These are phyloP conservation scores for Exsudoporus frostii DNA, from an alignment of 768 basidiomycete genomes.

Conservation along the genomic window DNA sequence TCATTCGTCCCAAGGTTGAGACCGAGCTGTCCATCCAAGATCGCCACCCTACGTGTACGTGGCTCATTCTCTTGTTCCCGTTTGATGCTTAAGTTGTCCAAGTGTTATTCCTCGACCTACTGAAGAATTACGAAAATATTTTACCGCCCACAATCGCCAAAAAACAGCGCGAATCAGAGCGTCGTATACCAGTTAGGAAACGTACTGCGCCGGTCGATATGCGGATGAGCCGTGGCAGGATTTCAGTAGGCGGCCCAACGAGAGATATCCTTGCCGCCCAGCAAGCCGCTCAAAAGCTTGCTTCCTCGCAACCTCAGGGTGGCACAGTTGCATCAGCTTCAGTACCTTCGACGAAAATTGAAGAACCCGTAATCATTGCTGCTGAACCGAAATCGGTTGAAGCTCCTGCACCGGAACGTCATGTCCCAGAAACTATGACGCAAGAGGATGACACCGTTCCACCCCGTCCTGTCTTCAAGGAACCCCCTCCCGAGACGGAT, in stretches of 20 bases:
- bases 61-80: background rate
- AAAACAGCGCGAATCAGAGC: conserved; percentile 86
- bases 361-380: conserved; percentile 18
- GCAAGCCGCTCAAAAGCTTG: conserved; percentile 55
- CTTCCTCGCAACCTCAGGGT: conserved; percentile 26
- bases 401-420: background rate
- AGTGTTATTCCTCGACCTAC: conserved; percentile 85
- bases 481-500: conserved; percentile 49
- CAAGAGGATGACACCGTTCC: conserved; percentile 19
- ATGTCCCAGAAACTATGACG: background rate
- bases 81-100: background rate
- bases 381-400: conserved; percentile 17
- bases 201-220: conserved; percentile 87
- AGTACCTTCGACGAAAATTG: conserved; percentile 10
- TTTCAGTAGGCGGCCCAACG: conserved; percentile 68
- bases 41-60: conserved; percentile 75
- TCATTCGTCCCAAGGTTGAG: conserved; percentile 80
- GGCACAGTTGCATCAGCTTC: conserved; percentile 10
- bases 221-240: conserved; percentile 75
- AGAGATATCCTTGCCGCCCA: conserved; percentile 72
- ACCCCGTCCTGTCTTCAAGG: conserved; percentile 53
- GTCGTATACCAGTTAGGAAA: conserved; percentile 78
- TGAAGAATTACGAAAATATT: conserved; percentile 70
- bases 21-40: conserved; percentile 87
- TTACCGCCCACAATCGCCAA: conserved; percentile 79